Evolutionary conservation across 1,284 basidiomycete species (phyloP).

Genomic region (Peniophora sp.): DNA sequence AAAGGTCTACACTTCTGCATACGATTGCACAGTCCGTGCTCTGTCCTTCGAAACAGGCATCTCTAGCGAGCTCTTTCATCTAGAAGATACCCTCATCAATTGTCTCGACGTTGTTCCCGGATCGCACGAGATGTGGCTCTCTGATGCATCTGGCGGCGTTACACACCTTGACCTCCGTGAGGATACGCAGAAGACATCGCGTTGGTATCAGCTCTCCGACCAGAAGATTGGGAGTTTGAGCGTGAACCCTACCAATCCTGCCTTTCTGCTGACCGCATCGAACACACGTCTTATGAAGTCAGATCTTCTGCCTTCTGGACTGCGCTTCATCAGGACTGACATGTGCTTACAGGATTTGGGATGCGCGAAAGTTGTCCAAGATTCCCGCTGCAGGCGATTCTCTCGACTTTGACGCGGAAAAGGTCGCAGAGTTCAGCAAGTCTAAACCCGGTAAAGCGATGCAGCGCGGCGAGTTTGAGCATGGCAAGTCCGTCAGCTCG

Average conservation of each 20-base stretch:
- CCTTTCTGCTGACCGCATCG: constrained; percentile 64
- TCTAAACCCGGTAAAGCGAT: constrained; percentile 43
- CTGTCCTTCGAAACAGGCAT: constrained; percentile 62
- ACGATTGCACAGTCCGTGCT: constrained; percentile 68
- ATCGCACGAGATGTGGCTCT: constrained; percentile 75
- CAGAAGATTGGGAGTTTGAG: constrained; percentile 72
- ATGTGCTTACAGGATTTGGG: constrained; percentile 55
- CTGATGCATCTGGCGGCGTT: constrained; percentile 57
- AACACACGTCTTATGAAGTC: constrained; percentile 65
- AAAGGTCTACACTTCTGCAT: constrained; percentile 70
- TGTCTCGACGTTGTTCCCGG: constrained; percentile 57
- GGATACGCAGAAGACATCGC: constrained; percentile 37
- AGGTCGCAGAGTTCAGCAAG: constrained; percentile 37
- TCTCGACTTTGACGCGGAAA: constrained; percentile 41
- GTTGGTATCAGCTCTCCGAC: constrained; percentile 57
- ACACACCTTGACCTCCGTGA: constrained; percentile 70
- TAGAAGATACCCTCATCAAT: constrained; percentile 51
- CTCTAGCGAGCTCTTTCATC: constrained; percentile 58
- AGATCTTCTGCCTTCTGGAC: constrained; percentile 12
- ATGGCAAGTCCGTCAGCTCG: constrained; percentile 69
- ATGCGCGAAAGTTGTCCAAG: constrained; percentile 32
- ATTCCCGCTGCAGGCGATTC: constrained; percentile 11
- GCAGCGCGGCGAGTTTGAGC: constrained; percentile 55
- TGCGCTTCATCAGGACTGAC: background rate
- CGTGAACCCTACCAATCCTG: constrained; percentile 60